Percentiles rank a stretch among this genome's conserved stretches.
These are phyloP conservation scores for Candida rishiriensis DNA, from an alignment of 805 yeast species.

Conservation along the genomic window DNA sequence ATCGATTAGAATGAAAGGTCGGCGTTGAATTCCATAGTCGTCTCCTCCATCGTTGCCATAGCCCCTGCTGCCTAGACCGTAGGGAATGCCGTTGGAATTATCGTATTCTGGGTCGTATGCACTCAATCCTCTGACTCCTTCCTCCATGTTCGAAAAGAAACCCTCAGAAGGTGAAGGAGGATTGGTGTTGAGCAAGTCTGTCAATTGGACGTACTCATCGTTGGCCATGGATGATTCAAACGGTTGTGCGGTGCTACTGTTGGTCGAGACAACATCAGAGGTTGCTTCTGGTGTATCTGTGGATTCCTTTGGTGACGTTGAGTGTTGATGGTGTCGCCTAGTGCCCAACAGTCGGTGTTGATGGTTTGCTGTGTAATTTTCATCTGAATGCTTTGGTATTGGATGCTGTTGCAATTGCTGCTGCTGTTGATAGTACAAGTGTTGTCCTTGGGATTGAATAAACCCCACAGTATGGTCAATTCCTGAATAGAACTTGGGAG, in stretches of 20 bases:
- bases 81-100: neutral
- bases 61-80: neutral
- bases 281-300: constrained; percentile 15
- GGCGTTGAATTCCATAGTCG: constrained; percentile 11
- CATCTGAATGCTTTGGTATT: neutral
- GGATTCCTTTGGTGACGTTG: constrained; percentile 8
- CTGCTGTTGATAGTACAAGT: constrained; percentile 9
- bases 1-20: constrained; percentile 29
- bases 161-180: constrained; percentile 32
- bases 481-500: neutral
- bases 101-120: neutral
- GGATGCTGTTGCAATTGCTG: neutral
- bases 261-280: constrained; percentile 15
- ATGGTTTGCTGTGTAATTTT: neutral
- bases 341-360: too few species aligned
- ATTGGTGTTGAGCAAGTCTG: constrained; percentile 34
- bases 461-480: constrained; percentile 11
- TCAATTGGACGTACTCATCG: constrained; percentile 38
- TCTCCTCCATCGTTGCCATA: constrained; percentile 19
- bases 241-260: constrained; percentile 14
- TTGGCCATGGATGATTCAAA: constrained; percentile 34
- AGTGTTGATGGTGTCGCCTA: too few species aligned
- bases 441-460: constrained; percentile 11
- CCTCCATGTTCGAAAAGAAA: constrained; percentile 11
- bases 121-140: constrained; percentile 1